Base-by-base conservation (phyloP, 2,329 filamentous ascomycete genomes). In the Penicillium brevicompactum region DNA sequence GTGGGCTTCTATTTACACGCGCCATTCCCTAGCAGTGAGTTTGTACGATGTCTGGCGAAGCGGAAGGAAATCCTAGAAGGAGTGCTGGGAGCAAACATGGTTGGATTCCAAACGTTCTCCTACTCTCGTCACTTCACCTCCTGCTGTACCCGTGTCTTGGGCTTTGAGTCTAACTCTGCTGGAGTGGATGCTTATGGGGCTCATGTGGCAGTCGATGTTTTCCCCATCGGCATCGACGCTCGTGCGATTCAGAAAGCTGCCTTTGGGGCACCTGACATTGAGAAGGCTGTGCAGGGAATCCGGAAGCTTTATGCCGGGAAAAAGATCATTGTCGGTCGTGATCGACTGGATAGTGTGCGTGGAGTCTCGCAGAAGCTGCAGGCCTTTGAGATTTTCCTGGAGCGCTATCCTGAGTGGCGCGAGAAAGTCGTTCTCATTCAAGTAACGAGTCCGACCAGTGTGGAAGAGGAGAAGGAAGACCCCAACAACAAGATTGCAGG, bases 281-380 rank as follows among this genome's bases (percentile, higher is more conserved):
- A 90, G 52, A 86, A 90, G 68, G 91, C 87, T 55, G 83, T 92
- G 69, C 76, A 82, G 51, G 86, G 85, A 0, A 84, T 97, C 49
- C 87, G 86, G 67, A 84, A 87, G 60, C 78, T 94, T 64, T 96
- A 96, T 70, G 82, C 82, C n/a, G 92, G 88, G 57, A 95, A 93
- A 78, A 96, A 95, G 77, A 88, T 97, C 65, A 96, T 97, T 65
- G 92, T 97, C 52, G 93, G 93, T 10, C 87, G 93, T 65, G 93
- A 97, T 73, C 87, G 93, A n/a, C 79, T 97, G 49, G 93, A 97
- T 73, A 93, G 90, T 66, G 91, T 96, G 43, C 85, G 92, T 59
- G 93, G 94, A 69, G 92, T 97, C 13, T 87, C 91, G n/a, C 93
- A 97, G 75, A 97, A 97, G 76, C 81, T 97, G 31, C 90, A 95